Percentiles rank a stretch among this genome's conserved stretches.
phyloP scores from a whole-genome alignment of 1,284 basidiomycete species.

The Pulchroboletus neoregius region DNA sequence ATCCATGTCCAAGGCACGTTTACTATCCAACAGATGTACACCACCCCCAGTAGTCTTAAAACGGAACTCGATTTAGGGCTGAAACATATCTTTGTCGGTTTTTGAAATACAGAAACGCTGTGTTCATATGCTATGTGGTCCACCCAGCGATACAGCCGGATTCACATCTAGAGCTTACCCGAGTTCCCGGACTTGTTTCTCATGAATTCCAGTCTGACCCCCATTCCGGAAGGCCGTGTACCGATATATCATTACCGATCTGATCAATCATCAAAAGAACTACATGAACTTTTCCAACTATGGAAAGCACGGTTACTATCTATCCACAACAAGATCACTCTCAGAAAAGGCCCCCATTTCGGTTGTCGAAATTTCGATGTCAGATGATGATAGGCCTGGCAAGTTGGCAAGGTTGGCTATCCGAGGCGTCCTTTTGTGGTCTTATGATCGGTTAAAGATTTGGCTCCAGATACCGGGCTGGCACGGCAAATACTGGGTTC shows the following conservation, averaged over 20 bases:
- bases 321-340: neutral
- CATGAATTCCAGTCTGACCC: neutral
- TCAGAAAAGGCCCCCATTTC: neutral
- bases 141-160: too few species aligned
- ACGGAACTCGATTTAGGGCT: neutral
- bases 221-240: neutral
- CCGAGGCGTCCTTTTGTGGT: slow-evolving; percentile 5
- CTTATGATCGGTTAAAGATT: slow-evolving; percentile 2
- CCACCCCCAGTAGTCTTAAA: neutral
- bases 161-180: too few species aligned
- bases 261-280: neutral
- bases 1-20: neutral
- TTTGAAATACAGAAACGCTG: neutral
- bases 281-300: neutral
- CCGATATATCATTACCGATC: too few species aligned
- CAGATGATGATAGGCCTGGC: too few species aligned
- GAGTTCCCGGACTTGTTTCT: neutral
- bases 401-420: neutral
- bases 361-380: too few species aligned
- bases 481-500: neutral
- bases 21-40: neutral
- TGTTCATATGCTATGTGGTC: neutral
- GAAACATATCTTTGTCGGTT: neutral
- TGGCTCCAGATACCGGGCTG: neutral
- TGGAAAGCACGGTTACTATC: neutral